These are phyloP conservation scores for Prunus mume DNA, from an alignment of 306 rosid genomes.

Conservation along the genomic window DNA sequence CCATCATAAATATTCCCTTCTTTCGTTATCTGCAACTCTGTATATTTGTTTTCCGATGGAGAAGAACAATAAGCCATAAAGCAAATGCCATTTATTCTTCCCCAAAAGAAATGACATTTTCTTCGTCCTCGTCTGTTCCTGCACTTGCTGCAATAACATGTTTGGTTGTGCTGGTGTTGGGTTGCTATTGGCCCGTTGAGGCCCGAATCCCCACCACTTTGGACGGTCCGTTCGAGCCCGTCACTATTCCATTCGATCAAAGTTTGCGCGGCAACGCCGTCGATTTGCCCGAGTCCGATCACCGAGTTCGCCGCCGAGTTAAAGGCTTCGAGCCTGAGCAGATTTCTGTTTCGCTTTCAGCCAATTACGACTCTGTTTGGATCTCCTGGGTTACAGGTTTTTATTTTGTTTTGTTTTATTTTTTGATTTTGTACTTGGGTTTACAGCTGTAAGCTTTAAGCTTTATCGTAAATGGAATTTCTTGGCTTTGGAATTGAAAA, in stretches of 20 bases:
- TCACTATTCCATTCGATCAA: conserved; percentile 59
- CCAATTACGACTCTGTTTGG: conserved; percentile 65
- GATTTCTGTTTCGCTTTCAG: conserved; percentile 70
- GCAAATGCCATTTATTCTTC: neutral
- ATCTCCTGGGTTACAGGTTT: conserved; percentile 79
- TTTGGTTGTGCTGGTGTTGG: neutral
- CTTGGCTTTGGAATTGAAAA: neutral
- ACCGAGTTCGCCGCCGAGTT: conserved; percentile 53
- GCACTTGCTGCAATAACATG: neutral
- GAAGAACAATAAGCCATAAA: neutral
- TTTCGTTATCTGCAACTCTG: neutral
- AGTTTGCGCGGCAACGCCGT: conserved; percentile 55
- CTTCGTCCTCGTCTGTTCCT: neutral
- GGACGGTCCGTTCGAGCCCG: conserved; percentile 69
- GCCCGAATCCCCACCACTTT: conserved; percentile 58
- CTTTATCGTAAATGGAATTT: neutral
- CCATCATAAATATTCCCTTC: neutral
- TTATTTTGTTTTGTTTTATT: neutral
- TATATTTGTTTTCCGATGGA: neutral
- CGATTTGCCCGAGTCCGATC: conserved; percentile 66
- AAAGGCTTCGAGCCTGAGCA: conserved; percentile 71
- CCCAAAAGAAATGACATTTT: conserved; percentile 1
- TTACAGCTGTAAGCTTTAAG: neutral
- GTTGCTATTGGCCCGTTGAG: neutral
- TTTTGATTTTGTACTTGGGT: neutral